These are phyloP conservation scores for Phlyctochytrium bullatum DNA, from an alignment of 192 early-diverging fungal species.

Conservation along the genomic window DNA sequence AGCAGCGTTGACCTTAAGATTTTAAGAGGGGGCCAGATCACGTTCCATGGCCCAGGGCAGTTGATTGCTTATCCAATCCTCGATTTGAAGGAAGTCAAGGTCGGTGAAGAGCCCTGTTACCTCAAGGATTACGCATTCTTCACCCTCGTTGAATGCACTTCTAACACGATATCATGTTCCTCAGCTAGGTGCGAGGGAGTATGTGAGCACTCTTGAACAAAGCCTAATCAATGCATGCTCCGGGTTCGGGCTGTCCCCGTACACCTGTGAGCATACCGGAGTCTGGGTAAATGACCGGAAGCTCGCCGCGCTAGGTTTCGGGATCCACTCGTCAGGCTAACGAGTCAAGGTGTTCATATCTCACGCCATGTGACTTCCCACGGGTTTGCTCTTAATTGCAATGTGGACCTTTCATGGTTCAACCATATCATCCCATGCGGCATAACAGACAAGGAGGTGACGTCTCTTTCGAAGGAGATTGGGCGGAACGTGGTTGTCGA, in stretches of 20 bases:
- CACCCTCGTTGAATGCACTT: neutral
- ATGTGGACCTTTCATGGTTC: conserved; percentile 86
- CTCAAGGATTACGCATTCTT: no score
- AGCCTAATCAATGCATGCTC: conserved; percentile 72
- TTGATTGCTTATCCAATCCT: conserved; percentile 93
- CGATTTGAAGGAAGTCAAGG: conserved; percentile 68
- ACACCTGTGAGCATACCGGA: conserved; percentile 73
- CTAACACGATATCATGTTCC: neutral
- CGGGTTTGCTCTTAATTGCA: conserved; percentile 94
- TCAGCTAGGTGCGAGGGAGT: conserved; percentile 37
- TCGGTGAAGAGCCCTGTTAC: no score
- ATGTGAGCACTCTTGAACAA: conserved; percentile 76
- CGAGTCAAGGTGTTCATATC: conserved; percentile 74
- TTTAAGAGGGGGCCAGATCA: conserved; percentile 86
- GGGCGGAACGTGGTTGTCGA: neutral
- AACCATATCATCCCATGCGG: conserved; percentile 90
- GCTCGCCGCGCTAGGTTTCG: conserved; percentile 92
- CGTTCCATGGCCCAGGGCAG: conserved; percentile 97
- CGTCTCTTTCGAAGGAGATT: conserved; percentile 56
- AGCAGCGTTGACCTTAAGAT: no score
- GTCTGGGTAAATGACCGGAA: conserved; percentile 91
- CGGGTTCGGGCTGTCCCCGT: conserved; percentile 62
- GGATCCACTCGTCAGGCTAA: no score
- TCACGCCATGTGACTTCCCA: conserved; percentile 85
- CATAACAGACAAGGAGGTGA: conserved; percentile 70